A percentile compares a stretch with the other conserved stretches of the same genome.
Conservation (phyloP, 208 protist species). For the Acanthamoeba triangularis region DNA sequence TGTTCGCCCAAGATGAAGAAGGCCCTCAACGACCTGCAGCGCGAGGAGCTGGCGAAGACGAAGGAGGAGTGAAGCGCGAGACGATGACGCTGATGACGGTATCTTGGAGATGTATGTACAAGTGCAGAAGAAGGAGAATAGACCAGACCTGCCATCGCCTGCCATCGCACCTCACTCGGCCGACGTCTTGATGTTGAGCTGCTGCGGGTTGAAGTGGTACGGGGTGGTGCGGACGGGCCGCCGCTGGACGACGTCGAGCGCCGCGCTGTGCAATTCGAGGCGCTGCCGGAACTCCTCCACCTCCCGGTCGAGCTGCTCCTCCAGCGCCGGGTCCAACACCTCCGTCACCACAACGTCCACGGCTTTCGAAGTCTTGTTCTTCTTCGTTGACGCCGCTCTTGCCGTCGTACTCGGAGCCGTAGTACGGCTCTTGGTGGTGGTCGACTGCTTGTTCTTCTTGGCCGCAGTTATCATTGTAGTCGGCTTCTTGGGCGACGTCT, state of each 20-base stretch:
- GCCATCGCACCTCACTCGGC: background rate
- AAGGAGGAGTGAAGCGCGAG: background rate
- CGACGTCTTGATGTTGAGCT: background rate
- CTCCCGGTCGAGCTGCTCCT: conserved; percentile 56
- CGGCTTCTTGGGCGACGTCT: background rate
- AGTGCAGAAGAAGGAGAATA: too few species aligned
- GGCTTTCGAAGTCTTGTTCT: background rate
- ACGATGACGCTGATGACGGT: background rate
- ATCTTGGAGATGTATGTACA: background rate
- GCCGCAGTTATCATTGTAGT: background rate
- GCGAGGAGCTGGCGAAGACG: too few species aligned
- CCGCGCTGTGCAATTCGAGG: conserved; percentile 21
- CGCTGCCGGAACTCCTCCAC: conserved; percentile 58
- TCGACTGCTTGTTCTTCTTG: background rate
- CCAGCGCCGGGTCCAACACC: conserved; percentile 31
- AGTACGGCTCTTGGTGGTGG: background rate
- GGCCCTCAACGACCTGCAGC: too few species aligned
- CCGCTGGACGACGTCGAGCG: background rate
- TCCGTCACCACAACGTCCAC: background rate
- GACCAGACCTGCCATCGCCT: too few species aligned
- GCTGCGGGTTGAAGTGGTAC: background rate
- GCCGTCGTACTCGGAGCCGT: background rate
- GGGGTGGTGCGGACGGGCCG: background rate
- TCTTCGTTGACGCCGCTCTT: background rate
- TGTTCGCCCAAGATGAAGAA: background rate